A percentile compares a stretch with the other conserved stretches of the same genome.
phyloP scores from a whole-genome alignment of 768 basidiomycete genomes.

The Piloderma croceum region DNA sequence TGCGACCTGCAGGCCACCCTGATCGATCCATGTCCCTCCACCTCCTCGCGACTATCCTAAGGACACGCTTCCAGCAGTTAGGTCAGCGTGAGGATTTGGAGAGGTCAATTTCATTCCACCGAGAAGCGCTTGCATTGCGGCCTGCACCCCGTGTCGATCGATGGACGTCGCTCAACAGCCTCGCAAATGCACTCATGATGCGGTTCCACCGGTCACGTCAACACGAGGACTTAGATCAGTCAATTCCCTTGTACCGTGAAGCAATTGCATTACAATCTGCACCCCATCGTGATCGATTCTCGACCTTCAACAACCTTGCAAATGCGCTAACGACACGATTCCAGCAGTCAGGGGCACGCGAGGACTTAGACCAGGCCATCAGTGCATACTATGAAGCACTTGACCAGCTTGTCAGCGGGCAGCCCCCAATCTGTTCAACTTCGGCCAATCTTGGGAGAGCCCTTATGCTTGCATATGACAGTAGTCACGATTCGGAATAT shows the following conservation, averaged over 20 bases:
- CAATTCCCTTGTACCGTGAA: slow-evolving; percentile 22
- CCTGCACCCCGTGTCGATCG: slow-evolving; percentile 7
- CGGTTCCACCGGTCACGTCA: slow-evolving; percentile 11
- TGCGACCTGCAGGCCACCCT: slow-evolving; percentile 12
- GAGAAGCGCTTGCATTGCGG: slow-evolving; percentile 3
- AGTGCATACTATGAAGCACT: slow-evolving; percentile 12
- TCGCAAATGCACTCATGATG: slow-evolving; percentile 13
- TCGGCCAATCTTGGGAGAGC: too few relatives aligned
- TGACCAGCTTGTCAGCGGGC: slow-evolving; percentile 2
- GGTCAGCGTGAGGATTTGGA: too few relatives aligned
- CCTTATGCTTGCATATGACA: too few relatives aligned
- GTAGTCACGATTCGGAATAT: slow-evolving; percentile 5
- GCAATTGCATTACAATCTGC: slow-evolving; percentile 13
- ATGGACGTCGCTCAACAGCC: slow-evolving; percentile 11
- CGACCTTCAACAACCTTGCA: too few relatives aligned
- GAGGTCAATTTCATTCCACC: too few relatives aligned
- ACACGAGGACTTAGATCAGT: slow-evolving; percentile 16
- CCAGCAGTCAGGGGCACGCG: slow-evolving; percentile 20
- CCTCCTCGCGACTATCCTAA: slow-evolving; percentile 10
- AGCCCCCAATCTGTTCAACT: slow-evolving; percentile 10
- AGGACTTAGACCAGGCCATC: slow-evolving; percentile 23
- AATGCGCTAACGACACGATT: slow-evolving; percentile 17
- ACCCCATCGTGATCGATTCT: slow-evolving; percentile 13
- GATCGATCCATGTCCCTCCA: slow-evolving; percentile 7
- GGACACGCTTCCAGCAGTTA: slow-evolving; percentile 16